Conservation (phyloP, 1,284 basidiomycete genomes). For the Coniferiporia weirii region DNA sequence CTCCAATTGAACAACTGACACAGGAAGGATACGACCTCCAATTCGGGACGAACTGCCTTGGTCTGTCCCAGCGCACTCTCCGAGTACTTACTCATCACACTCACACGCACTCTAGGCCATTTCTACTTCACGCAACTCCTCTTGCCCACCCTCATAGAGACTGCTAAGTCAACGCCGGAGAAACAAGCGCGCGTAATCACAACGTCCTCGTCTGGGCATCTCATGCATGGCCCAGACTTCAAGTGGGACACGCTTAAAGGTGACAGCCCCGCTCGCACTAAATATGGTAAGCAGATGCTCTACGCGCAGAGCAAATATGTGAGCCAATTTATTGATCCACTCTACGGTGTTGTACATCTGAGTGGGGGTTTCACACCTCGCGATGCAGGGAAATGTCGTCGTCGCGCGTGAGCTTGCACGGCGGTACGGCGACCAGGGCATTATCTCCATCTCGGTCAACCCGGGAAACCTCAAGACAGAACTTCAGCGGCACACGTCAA, state of each 20-base stretch:
- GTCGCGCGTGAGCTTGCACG: conserved; percentile 26
- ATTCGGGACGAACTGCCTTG: conserved; percentile 54
- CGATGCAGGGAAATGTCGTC: conserved; percentile 24
- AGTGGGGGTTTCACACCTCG: neutral
- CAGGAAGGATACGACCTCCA: conserved; percentile 54
- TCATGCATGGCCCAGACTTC: conserved; percentile 27
- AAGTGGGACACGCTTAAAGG: conserved; percentile 32
- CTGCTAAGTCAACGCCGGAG: conserved; percentile 26
- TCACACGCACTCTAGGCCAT: conserved; percentile 26
- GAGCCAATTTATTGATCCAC: conserved; percentile 23
- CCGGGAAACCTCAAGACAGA: conserved; percentile 36
- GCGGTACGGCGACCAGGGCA: conserved; percentile 25
- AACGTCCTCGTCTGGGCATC: conserved; percentile 32
- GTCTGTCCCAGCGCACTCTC: no score
- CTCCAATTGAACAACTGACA: conserved; percentile 40
- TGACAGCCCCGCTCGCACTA: conserved; percentile 31
- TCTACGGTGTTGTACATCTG: neutral
- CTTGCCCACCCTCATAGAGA: conserved; percentile 37
- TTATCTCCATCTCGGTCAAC: conserved; percentile 27
- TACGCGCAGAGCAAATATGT: conserved; percentile 46
- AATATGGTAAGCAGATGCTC: conserved; percentile 23
- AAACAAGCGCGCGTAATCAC: conserved; percentile 40
- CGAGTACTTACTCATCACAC: no score
- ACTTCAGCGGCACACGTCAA: conserved; percentile 34
- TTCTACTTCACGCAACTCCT: conserved; percentile 47